Base-by-base conservation (phyloP, 2,329 filamentous ascomycete genomes). In the Seiridium unicorne region DNA sequence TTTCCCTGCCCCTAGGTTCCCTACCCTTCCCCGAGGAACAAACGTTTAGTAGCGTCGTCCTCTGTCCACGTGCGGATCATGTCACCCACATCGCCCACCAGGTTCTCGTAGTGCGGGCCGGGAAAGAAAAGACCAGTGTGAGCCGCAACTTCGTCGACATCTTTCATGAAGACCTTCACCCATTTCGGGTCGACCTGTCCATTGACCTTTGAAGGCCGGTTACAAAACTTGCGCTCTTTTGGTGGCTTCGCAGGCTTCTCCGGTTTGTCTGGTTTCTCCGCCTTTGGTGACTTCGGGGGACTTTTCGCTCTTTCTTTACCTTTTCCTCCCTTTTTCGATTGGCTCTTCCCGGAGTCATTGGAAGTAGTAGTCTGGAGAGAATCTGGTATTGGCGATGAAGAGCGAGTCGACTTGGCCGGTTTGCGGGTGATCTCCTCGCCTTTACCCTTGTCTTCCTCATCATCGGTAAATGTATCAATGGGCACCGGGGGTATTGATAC, bases 71-170 rank as follows among this genome's bases (percentile, higher is more conserved):
- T 78, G 63, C 87, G 81, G 60, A 95, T 84, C 61, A 86, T 78
- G 36, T 81, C 81, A 3, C 85, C 88, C 3, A 92, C 88, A 72
- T 93, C 89, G 0, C 88, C 88, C n/a, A 94, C 87, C n/a, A 94
- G 76, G 63, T 76, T 77, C 67, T 93, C 89, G 69, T 95, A 94
- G 60, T 91, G 88, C 61, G 87, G 81, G 5, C 89, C 88, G 0
- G 86, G 76, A 10, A 91, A 85, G 76, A 96, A 97, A 56, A 97
- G 77, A 0, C 90, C 89, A 63, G 91, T 94, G 72, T 96, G 93
- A 8, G 93, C 93, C 5, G 86, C 88, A 1, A 96, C 90, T 73
- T 96, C 91, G 70, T 96, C 93, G 62, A 95, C 87, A 57, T 87
- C 88, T 60, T 89, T 84, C 90, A 97, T 95, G 68, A 87, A 88